A percentile compares a stretch with the other conserved stretches of the same genome.
Conservation (phyloP, 352 stramenopile species). For the Phytophthora podocarpi region DNA sequence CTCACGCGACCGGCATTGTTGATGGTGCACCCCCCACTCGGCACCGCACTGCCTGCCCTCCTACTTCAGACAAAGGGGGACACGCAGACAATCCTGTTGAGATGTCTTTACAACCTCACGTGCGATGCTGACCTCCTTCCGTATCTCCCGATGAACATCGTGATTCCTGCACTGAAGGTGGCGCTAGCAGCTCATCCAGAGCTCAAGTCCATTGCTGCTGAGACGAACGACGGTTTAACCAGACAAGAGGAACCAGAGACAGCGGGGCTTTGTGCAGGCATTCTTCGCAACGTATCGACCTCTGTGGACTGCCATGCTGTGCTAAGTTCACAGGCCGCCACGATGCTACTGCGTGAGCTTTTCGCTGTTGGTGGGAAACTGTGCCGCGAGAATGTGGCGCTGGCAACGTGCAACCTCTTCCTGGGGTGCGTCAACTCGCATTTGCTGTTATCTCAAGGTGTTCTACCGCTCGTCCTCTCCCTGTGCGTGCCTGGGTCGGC, state of each 20-base stretch:
- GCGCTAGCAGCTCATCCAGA: slow-evolving; percentile 16
- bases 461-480: slow-evolving; percentile 64
- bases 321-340: slow-evolving; percentile 49
- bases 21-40: slow-evolving; percentile 26
- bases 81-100: slow-evolving; percentile 52
- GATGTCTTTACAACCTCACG: slow-evolving; percentile 67
- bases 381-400: slow-evolving; percentile 53
- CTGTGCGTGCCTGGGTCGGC: slow-evolving; percentile 33
- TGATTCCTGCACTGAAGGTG: slow-evolving; percentile 29
- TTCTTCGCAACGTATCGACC: slow-evolving; percentile 66
- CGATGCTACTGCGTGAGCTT: slow-evolving; percentile 48
- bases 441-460: slow-evolving; percentile 45
- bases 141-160: slow-evolving; percentile 16
- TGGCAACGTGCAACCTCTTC: slow-evolving; percentile 73
- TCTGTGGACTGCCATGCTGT: slow-evolving; percentile 36
- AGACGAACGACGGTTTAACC: not conserved
- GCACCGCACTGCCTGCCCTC: slow-evolving; percentile 36
- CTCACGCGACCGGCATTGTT: slow-evolving; percentile 39
- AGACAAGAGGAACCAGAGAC: slow-evolving; percentile 22
- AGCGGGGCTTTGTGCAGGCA: slow-evolving; percentile 37
- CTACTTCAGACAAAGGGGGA: slow-evolving; percentile 39
- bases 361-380: slow-evolving; percentile 47
- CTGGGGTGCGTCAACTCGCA: slow-evolving; percentile 69
- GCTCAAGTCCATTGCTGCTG: not conserved
- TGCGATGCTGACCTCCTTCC: slow-evolving; percentile 44